A percentile compares a stretch with the other conserved stretches of the same genome.
Evolutionary conservation across 2,329 filamentous ascomycete genomes (phyloP).

Genomic region (Pseudocercospora macadamiae): DNA sequence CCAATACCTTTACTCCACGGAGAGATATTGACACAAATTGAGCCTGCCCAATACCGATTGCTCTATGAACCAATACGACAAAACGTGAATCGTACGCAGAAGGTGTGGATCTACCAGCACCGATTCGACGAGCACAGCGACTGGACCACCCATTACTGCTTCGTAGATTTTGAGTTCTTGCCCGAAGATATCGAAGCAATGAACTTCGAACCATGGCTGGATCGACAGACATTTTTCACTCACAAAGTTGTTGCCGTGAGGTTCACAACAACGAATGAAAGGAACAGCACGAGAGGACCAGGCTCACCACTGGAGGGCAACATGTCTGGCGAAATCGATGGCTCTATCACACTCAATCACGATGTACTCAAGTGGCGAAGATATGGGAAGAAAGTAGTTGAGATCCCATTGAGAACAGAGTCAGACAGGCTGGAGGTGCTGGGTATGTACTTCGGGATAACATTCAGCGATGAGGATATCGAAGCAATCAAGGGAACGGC

Average conservation of each 20-base stretch:
- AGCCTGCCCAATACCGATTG: conserved; percentile 27
- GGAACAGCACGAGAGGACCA: conserved; percentile 19
- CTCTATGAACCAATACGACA: conserved; percentile 23
- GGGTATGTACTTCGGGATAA: conserved; percentile 51
- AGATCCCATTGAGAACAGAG: conserved; percentile 46
- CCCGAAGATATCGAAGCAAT: conserved; percentile 62
- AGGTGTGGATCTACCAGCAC: conserved; percentile 49
- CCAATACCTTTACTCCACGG: conserved; percentile 43
- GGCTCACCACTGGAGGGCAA: conserved; percentile 19
- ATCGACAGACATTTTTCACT: conserved; percentile 57
- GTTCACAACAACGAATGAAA: conserved; percentile 27
- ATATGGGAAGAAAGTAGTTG: conserved; percentile 40
- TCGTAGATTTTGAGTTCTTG: conserved; percentile 66
- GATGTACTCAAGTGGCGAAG: conserved; percentile 36
- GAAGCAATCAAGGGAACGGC: conserved; percentile 41
- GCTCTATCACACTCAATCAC: conserved; percentile 29
- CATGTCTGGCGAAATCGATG: conserved; percentile 31
- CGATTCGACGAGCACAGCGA: conserved; percentile 40
- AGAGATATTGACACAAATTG: conserved; percentile 19
- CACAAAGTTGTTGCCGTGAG: conserved; percentile 55
- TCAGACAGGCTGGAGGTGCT: conserved; percentile 48
- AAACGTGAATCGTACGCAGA: conserved; percentile 33
- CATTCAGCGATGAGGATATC: conserved; percentile 43
- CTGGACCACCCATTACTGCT: conserved; percentile 67
- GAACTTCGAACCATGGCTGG: conserved; percentile 60